Evolutionary conservation across 331 rosid genomes (phyloP).

Genomic region (Arachis monticola): DNA sequence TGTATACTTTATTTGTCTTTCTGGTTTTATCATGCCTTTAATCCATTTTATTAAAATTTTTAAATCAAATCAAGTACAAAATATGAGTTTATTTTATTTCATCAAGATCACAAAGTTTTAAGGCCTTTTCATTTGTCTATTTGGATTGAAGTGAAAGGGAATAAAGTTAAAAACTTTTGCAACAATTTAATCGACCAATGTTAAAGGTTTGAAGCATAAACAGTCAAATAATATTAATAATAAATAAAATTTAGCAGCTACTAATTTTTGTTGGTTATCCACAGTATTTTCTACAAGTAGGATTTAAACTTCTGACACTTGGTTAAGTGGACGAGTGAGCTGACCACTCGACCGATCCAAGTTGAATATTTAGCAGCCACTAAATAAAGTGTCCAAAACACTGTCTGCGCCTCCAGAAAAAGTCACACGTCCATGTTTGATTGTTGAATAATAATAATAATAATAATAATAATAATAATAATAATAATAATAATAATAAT

Average conservation of each 20-base stretch:
- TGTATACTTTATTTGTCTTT: conserved; percentile 14
- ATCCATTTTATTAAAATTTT: neutral
- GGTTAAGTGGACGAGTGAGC: no score
- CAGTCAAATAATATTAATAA: neutral
- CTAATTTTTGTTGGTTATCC: no score
- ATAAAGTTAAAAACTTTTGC: neutral
- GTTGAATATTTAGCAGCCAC: neutral
- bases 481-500: no score
- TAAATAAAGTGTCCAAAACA: neutral
- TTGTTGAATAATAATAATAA: neutral
- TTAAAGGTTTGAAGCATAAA: conserved; percentile 1
- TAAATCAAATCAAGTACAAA: neutral
- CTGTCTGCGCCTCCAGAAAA: conserved; percentile 25
- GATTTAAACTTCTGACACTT: no score
- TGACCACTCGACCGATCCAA: no score
- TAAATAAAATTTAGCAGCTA: neutral
- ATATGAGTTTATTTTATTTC: neutral
- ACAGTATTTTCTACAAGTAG: no score
- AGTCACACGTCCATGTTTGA: neutral
- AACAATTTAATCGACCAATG: neutral
- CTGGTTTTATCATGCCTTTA: conserved; percentile 2
- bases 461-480: no score
- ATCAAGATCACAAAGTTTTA: neutral
- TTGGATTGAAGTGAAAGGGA: conserved; percentile 17
- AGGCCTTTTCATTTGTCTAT: neutral